Evolutionary conservation across 345 rosid species (phyloP).

Genomic region (Camelina hispida): DNA sequence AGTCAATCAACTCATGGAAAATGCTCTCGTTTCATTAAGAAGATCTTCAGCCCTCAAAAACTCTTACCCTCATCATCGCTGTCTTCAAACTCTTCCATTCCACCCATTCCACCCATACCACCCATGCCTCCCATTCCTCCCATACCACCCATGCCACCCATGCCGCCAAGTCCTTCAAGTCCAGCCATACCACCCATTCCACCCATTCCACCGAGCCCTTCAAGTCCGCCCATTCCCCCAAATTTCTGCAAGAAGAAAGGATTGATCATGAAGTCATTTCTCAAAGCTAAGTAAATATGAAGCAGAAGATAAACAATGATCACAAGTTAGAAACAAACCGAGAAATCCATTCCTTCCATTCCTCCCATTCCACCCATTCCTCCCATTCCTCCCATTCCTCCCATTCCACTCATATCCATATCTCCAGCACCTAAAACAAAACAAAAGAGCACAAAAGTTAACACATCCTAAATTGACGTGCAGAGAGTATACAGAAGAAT

Average conservation of each 20-base stretch:
- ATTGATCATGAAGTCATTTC: conserved; percentile 10
- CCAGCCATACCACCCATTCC: conserved; percentile 45
- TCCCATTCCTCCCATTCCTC: conserved; percentile 24
- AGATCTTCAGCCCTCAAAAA: not conserved
- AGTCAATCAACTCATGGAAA: not conserved
- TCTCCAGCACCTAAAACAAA: conserved; percentile 47
- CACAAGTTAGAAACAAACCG: conserved; percentile 40
- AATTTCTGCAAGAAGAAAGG: conserved; percentile 40
- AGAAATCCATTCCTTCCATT: conserved; percentile 44
- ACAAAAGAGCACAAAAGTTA: conserved; percentile 11
- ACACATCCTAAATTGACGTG: not conserved
- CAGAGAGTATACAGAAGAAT: not conserved
- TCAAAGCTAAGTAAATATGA: conserved; percentile 10
- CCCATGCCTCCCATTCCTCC: conserved; percentile 47
- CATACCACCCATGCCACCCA: conserved; percentile 51
- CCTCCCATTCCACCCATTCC: conserved; percentile 42
- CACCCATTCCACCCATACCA: conserved; percentile 48
- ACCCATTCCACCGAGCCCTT: conserved; percentile 39
- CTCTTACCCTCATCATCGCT: conserved; percentile 91
- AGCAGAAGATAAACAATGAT: conserved; percentile 7
- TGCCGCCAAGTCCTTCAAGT: conserved; percentile 36
- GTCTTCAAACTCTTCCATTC: conserved; percentile 74
- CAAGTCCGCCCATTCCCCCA: conserved; percentile 39
- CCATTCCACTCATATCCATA: conserved; percentile 43
- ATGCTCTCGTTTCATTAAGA: conserved; percentile 6